Evolutionary conservation across 129 eudicot species (phyloP).

Genomic region (Smallanthus sonchifolius): DNA sequence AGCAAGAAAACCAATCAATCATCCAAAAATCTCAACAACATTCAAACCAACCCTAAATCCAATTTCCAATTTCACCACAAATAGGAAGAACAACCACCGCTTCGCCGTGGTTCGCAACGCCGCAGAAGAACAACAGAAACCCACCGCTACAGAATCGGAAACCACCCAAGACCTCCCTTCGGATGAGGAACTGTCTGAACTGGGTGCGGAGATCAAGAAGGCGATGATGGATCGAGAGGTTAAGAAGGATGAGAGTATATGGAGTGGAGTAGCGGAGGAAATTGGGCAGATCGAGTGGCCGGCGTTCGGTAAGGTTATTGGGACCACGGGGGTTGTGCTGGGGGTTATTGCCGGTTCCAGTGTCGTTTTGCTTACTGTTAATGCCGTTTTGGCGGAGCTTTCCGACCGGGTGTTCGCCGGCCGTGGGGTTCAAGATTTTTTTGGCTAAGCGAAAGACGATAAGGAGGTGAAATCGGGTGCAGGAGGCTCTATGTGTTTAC

Average conservation of each 20-base stretch:
- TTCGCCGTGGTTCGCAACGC: background rate
- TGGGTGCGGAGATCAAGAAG: constrained; percentile 58
- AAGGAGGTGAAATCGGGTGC: constrained; percentile 5
- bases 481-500: background rate
- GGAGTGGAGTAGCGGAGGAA: constrained; percentile 73
- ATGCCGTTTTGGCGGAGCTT: constrained; percentile 87
- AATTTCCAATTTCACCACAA: constrained; percentile 5
- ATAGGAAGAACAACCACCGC: constrained; percentile 12
- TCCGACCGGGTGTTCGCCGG: constrained; percentile 82
- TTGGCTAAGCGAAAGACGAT: constrained; percentile 34
- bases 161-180: constrained; percentile 5
- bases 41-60: constrained; percentile 10
- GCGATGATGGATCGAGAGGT: constrained; percentile 61
- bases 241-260: constrained; percentile 25
- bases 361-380: constrained; percentile 81
- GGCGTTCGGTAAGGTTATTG: constrained; percentile 58
- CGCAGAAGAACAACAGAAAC: constrained; percentile 16
- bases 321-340: constrained; percentile 77
- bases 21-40: constrained; percentile 7
- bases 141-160: constrained; percentile 23
- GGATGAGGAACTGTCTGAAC: constrained; percentile 36
- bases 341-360: constrained; percentile 87
- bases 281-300: constrained; percentile 87
- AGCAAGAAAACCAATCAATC: constrained; percentile 11
- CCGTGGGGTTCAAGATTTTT: constrained; percentile 85